These are phyloP conservation scores for Digitaria exilis DNA, from an alignment of 202 grass and related monocot species.

Conservation along the genomic window DNA sequence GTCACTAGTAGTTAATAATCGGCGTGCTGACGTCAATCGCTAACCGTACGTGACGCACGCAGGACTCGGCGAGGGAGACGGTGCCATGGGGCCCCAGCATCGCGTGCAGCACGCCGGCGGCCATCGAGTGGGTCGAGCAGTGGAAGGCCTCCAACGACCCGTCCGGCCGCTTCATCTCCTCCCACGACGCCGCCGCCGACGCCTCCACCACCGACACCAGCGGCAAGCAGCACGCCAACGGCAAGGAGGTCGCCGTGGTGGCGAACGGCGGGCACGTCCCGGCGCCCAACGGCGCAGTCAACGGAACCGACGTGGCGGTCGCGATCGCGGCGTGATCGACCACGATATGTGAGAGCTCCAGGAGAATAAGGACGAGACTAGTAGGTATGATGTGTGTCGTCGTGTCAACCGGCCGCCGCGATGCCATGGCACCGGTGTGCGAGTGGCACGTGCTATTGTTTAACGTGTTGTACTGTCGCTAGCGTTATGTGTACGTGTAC, in stretches of 20 bases:
- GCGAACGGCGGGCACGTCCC: slow-evolving; percentile 12
- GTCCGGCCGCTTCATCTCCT: slow-evolving; percentile 75
- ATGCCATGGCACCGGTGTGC: background rate
- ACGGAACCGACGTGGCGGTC: slow-evolving; percentile 32
- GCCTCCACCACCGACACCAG: too few species aligned
- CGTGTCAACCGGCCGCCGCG: slow-evolving; percentile 1
- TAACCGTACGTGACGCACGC: slow-evolving; percentile 11
- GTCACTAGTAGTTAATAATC: background rate
- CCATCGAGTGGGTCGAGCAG: slow-evolving; percentile 91
- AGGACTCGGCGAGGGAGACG: slow-evolving; percentile 86
- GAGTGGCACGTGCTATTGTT: slow-evolving; percentile 14
- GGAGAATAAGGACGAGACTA: slow-evolving; percentile 9
- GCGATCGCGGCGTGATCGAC: background rate
- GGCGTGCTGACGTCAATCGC: background rate
- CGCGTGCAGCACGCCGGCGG: slow-evolving; percentile 94
- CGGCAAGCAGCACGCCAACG: background rate
- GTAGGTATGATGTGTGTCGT: slow-evolving; percentile 11
- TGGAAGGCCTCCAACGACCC: slow-evolving; percentile 89
- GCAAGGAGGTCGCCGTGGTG: background rate
- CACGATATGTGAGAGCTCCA: background rate
- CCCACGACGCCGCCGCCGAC: slow-evolving; percentile 62
- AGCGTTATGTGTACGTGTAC: background rate
- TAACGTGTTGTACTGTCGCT: slow-evolving; percentile 9
- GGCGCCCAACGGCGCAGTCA: slow-evolving; percentile 34
- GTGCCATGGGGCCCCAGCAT: slow-evolving; percentile 92